Percentiles rank a stretch among this genome's conserved stretches.
These are phyloP conservation scores for Talaromyces wortmannii DNA, from an alignment of 495 filamentous ascomycete species.

Conservation along the genomic window DNA sequence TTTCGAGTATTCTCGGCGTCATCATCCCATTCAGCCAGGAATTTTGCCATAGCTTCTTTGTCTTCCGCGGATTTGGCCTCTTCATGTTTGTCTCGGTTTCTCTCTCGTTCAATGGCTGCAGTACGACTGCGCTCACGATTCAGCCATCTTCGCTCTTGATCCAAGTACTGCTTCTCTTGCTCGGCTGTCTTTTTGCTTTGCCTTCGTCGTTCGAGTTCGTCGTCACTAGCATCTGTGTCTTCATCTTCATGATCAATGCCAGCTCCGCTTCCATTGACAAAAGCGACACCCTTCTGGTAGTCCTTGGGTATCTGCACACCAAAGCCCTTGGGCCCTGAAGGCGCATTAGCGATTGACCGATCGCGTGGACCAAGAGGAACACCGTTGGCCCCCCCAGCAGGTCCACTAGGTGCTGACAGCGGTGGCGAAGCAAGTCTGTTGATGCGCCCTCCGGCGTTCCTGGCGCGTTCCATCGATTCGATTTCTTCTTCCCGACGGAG, in stretches of 20 bases:
- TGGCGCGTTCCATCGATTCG: constrained; percentile 75
- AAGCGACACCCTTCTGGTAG: constrained; percentile 75
- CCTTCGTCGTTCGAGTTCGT: constrained; percentile 72
- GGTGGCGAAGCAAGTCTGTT: constrained; percentile 68
- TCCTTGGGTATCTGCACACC: constrained; percentile 69
- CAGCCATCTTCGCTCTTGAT: constrained; percentile 83
- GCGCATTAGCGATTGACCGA: constrained; percentile 63
- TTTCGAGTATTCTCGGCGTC: constrained; percentile 71
- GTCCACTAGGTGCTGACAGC: constrained; percentile 59
- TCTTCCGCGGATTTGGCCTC: constrained; percentile 46
- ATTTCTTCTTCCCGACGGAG: constrained; percentile 83
- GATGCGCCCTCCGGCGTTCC: constrained; percentile 56
- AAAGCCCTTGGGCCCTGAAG: constrained; percentile 68
- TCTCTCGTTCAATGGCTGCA: constrained; percentile 77
- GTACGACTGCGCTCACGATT: constrained; percentile 80
- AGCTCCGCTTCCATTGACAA: constrained; percentile 78
- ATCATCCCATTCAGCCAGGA: constrained; percentile 81
- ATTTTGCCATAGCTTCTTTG: constrained; percentile 65
- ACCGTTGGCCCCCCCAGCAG: constrained; percentile 68
- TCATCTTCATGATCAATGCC: constrained; percentile 67
- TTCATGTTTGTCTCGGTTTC: constrained; percentile 69
- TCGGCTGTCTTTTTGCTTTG: constrained; percentile 65
- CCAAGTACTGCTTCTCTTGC: constrained; percentile 72
- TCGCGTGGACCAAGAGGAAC: constrained; percentile 83
- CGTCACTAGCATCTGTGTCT: constrained; percentile 81